phyloP scores from a whole-genome alignment of 208 protist genomes.

The Porcisia deanei region DNA sequence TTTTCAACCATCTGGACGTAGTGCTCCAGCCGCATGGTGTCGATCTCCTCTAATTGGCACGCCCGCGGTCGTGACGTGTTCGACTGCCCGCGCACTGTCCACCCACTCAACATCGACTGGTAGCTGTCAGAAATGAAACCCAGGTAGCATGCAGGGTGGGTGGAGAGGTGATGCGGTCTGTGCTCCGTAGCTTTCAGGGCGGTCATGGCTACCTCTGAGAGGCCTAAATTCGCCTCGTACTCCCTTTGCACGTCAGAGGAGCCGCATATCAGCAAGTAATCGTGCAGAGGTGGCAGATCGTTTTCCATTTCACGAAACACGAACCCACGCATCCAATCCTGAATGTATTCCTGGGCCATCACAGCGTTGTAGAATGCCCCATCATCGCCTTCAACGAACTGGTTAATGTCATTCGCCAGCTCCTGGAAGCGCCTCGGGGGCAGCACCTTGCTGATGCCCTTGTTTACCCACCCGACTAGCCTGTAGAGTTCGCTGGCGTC shows the following conservation, averaged over 20 bases:
- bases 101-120: constrained; percentile 40
- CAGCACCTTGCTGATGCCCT: constrained; percentile 47
- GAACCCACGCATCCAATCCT: constrained; percentile 86
- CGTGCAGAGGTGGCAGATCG: constrained; percentile 79
- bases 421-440: constrained; percentile 58
- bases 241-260: constrained; percentile 54
- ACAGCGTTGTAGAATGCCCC: constrained; percentile 49
- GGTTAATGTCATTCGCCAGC: constrained; percentile 55
- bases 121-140: constrained; percentile 63
- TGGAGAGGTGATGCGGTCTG: constrained; percentile 71
- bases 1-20: constrained; percentile 50
- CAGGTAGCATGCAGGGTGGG: constrained; percentile 85
- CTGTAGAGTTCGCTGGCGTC: constrained; percentile 81
- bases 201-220: constrained; percentile 5
- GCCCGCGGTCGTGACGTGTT: background rate
- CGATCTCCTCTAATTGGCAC: constrained; percentile 31
- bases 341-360: constrained; percentile 69
- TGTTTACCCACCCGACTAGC: constrained; percentile 81
- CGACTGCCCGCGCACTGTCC: background rate
- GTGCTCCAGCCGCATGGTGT: constrained; percentile 36
- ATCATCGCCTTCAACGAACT: constrained; percentile 80
- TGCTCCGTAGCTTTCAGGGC: constrained; percentile 62
- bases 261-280: constrained; percentile 84
- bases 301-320: constrained; percentile 85
- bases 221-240: constrained; percentile 25